These are phyloP conservation scores for Henckelia pumila DNA, from an alignment of 257 asterid species.

Conservation along the genomic window DNA sequence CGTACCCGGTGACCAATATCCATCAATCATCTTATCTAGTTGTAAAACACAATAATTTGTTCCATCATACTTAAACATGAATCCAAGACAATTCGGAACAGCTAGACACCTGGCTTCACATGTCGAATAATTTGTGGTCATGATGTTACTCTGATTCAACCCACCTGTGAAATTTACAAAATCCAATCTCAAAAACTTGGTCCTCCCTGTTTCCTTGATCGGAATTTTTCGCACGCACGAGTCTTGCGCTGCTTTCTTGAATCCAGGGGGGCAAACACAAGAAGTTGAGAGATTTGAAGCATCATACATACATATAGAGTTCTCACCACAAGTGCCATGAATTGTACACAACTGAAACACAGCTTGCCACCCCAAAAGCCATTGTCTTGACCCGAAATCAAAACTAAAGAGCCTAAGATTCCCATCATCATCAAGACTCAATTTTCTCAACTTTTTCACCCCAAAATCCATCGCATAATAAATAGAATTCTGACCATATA, in stretches of 20 bases:
- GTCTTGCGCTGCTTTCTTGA: constrained; percentile 19
- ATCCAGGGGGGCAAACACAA: constrained; percentile 86
- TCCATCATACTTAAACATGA: constrained; percentile 71
- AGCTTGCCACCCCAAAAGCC: constrained; percentile 71
- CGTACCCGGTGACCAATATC: constrained; percentile 69
- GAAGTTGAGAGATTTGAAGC: constrained; percentile 43
- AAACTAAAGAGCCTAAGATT: constrained; percentile 63
- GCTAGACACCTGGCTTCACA: constrained; percentile 44
- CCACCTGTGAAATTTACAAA: constrained; percentile 66
- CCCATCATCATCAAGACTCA: constrained; percentile 70
- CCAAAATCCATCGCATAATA: constrained; percentile 54
- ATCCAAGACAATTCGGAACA: constrained; percentile 47
- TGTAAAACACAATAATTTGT: constrained; percentile 55
- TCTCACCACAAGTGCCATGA: constrained; percentile 65
- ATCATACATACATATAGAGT: constrained; percentile 61
- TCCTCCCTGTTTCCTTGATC: constrained; percentile 29
- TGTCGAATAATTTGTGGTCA: constrained; percentile 32
- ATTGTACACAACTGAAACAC: constrained; percentile 48
- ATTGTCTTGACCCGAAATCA: constrained; percentile 33
- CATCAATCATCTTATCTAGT: constrained; percentile 48
- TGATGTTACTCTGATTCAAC: constrained; percentile 41
- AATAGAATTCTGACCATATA: constrained; percentile 18
- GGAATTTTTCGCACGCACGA: constrained; percentile 46
- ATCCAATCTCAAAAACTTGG: constrained; percentile 57
- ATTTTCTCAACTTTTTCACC: constrained; percentile 43